Conservation (phyloP, 2,329 filamentous ascomycete genomes). For the Colletotrichum echinochloae region DNA sequence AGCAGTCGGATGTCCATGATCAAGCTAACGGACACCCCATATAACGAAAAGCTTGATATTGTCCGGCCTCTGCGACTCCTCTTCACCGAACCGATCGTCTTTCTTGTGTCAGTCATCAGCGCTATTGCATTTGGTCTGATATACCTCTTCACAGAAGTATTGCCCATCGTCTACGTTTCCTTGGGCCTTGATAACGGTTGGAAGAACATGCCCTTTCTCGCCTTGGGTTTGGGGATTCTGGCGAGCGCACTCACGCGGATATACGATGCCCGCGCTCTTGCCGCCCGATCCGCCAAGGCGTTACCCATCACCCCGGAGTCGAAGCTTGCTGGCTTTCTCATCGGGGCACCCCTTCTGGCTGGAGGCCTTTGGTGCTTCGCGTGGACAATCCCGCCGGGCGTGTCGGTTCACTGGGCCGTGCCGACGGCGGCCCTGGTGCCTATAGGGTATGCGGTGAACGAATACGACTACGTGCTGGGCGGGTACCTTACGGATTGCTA, state of each 20-base stretch:
- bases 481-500: constrained; percentile 31
- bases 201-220: constrained; percentile 21
- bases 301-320: constrained; percentile 38
- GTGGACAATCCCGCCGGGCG: constrained; percentile 58
- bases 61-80: constrained; percentile 9
- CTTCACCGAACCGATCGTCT: constrained; percentile 30
- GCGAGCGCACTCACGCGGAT: constrained; percentile 13
- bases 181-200: constrained; percentile 11
- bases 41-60: constrained; percentile 20
- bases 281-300: constrained; percentile 3
- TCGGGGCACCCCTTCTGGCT: constrained; percentile 57
- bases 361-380: constrained; percentile 59
- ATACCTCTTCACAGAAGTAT: constrained; percentile 25
- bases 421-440: constrained; percentile 55
- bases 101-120: constrained; percentile 14
- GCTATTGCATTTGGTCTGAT: constrained; percentile 24
- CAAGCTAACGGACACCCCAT: neutral
- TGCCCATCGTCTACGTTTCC: constrained; percentile 7
- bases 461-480: constrained; percentile 48
- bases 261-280: neutral
- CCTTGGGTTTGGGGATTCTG: constrained; percentile 7
- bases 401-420: constrained; percentile 52
- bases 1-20: neutral
- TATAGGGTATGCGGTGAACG: constrained; percentile 60
- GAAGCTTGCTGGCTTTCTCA: constrained; percentile 49